These are phyloP conservation scores for Diaporthe sp. DNA, from an alignment of 2,329 filamentous ascomycete species.

Conservation along the genomic window DNA sequence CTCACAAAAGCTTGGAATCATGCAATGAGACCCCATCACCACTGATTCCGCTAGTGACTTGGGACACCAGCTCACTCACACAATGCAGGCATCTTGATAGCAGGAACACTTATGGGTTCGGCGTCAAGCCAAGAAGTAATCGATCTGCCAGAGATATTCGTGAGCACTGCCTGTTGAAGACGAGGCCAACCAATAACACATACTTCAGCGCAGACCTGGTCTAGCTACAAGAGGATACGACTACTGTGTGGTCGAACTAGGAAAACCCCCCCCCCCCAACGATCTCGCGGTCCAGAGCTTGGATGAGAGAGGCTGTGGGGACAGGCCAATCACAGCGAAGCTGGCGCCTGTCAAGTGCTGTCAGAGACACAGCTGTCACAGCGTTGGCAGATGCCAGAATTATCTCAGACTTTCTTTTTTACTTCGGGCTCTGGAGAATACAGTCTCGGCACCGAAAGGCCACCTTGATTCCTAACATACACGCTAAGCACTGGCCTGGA, in stretches of 20 bases:
- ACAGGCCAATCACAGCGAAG: constrained; percentile 19
- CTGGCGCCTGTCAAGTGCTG: constrained; percentile 33
- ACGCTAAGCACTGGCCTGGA: constrained; percentile 3
- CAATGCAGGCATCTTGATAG: neutral
- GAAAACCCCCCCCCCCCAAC: constrained; percentile 31
- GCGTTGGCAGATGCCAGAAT: constrained; percentile 23
- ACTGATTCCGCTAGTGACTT: neutral
- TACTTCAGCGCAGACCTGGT: neutral
- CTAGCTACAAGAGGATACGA: constrained; percentile 12
- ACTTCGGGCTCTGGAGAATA: constrained; percentile 3
- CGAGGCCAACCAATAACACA: neutral
- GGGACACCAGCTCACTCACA: neutral
- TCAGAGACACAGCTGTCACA: constrained; percentile 23
- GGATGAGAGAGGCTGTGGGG: neutral
- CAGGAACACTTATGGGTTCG: neutral
- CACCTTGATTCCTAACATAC: neutral
- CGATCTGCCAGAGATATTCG: neutral
- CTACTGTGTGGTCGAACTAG: constrained; percentile 4
- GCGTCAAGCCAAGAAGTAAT: neutral
- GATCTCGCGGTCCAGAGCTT: constrained; percentile 26
- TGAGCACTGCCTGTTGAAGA: neutral
- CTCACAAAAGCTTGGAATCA: neutral
- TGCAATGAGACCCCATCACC: too few relatives aligned
- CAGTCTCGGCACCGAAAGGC: neutral
- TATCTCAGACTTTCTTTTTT: neutral